A percentile compares a stretch with the other conserved stretches of the same genome.
phyloP scores from a whole-genome alignment of 2,329 filamentous ascomycete genomes.

The Talaromyces sp. region DNA sequence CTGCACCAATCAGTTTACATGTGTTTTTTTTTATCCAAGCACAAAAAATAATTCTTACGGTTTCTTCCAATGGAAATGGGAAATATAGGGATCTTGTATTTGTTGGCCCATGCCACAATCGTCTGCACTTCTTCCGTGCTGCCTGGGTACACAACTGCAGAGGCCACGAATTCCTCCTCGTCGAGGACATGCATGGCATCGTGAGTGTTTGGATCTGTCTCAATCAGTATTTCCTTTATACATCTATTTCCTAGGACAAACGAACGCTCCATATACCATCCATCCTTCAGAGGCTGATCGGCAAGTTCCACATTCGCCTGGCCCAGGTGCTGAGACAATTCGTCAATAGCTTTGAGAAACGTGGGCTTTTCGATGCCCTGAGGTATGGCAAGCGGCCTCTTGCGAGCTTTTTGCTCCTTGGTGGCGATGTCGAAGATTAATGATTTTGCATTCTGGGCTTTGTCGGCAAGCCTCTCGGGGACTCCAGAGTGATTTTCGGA shows the following conservation, averaged over 20 bases:
- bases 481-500: constrained; percentile 9
- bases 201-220: constrained; percentile 14
- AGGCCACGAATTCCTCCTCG: constrained; percentile 11
- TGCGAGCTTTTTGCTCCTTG: constrained; percentile 3
- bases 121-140: constrained; percentile 14
- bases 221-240: background rate
- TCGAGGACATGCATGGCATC: constrained; percentile 11
- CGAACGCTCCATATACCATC: constrained; percentile 24
- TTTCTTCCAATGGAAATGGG: constrained; percentile 39
- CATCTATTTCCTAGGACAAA: background rate
- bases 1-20: background rate
- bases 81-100: constrained; percentile 32
- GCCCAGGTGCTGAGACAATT: constrained; percentile 32
- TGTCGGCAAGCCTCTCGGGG: constrained; percentile 9
- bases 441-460: constrained; percentile 8
- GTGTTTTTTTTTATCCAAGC: background rate
- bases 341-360: constrained; percentile 32
- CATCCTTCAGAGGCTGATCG: constrained; percentile 38
- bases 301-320: constrained; percentile 38
- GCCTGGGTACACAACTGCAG: constrained; percentile 10
- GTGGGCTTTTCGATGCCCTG: constrained; percentile 34
- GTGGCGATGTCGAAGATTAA: constrained; percentile 9
- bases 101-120: constrained; percentile 17
- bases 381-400: constrained; percentile 23
- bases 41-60: background rate